Conservation (phyloP, 179 eudicot genomes). For the Spergularia azorica region DNA sequence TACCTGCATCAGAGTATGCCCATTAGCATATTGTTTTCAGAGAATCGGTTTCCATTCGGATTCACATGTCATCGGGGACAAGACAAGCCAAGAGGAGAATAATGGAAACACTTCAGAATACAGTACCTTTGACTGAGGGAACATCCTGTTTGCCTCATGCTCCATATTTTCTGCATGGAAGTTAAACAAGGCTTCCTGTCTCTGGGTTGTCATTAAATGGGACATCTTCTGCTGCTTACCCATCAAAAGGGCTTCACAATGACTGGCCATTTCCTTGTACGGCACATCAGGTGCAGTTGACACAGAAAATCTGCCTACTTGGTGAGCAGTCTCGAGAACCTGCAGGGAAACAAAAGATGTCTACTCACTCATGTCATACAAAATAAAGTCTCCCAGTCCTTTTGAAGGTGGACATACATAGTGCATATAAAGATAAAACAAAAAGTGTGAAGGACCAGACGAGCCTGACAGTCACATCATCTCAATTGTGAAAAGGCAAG, state of each 20-base stretch:
- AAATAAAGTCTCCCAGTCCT: neutral
- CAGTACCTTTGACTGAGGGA: slow-evolving; percentile 39
- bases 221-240: slow-evolving; percentile 90
- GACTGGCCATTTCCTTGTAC: slow-evolving; percentile 85
- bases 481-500: no score
- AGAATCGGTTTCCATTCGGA: neutral
- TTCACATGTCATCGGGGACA: neutral
- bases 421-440: neutral
- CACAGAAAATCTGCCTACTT: slow-evolving; percentile 81
- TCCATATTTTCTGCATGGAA: slow-evolving; percentile 25
- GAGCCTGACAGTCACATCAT: no score
- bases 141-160: slow-evolving; percentile 32
- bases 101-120: neutral
- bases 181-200: slow-evolving; percentile 40
- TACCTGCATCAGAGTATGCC: slow-evolving; percentile 38
- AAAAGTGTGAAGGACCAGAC: no score
- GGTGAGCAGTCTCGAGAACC: slow-evolving; percentile 85
- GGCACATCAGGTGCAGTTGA: slow-evolving; percentile 73
- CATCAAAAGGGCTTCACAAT: slow-evolving; percentile 82
- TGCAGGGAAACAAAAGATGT: slow-evolving; percentile 25
- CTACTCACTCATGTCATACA: neutral
- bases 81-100: neutral
- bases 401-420: neutral
- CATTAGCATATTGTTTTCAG: neutral
- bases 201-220: slow-evolving; percentile 52